Conservation (phyloP, 768 basidiomycete genomes). For the Sistotremastrum niveocremeum region DNA sequence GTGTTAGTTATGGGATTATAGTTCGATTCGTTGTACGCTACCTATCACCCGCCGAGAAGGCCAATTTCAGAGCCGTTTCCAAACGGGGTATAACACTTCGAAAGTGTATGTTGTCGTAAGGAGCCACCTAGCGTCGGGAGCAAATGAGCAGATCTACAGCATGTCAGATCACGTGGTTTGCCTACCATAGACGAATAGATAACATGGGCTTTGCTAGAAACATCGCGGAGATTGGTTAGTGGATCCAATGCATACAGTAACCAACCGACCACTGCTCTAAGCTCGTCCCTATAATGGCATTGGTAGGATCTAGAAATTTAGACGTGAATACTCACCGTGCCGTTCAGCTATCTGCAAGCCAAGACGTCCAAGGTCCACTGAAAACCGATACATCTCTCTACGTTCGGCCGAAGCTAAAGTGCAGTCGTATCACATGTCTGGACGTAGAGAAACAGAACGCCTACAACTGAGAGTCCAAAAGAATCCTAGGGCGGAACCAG, state of each 20-base stretch:
- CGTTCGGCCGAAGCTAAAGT: conserved; percentile 42
- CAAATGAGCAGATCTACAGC: neutral
- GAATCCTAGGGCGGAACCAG: conserved; percentile 57
- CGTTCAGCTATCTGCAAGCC: conserved; percentile 54
- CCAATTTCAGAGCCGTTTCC: conserved; percentile 50
- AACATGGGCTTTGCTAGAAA: no score
- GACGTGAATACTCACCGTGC: conserved; percentile 24
- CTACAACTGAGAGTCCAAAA: conserved; percentile 57
- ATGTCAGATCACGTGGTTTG: neutral
- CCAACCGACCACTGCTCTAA: no score
- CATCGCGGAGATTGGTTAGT: no score
- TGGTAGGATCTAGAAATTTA: no score
- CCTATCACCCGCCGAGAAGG: conserved; percentile 56
- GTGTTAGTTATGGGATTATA: conserved; percentile 1
- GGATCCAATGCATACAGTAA: no score
- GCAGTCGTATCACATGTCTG: conserved; percentile 1
- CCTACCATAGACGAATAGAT: no score
- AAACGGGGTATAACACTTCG: conserved; percentile 46
- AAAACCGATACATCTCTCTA: conserved; percentile 52
- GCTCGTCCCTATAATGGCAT: no score
- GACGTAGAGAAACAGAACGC: conserved; percentile 3
- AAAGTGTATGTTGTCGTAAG: conserved; percentile 53
- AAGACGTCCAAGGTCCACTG: conserved; percentile 50
- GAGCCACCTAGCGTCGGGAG: conserved; percentile 27
- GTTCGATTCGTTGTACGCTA: conserved; percentile 12